A percentile compares a stretch with the other conserved stretches of the same genome.
Evolutionary conservation across 768 basidiomycete species (phyloP).

Genomic region (Amanita subjunquillea): DNA sequence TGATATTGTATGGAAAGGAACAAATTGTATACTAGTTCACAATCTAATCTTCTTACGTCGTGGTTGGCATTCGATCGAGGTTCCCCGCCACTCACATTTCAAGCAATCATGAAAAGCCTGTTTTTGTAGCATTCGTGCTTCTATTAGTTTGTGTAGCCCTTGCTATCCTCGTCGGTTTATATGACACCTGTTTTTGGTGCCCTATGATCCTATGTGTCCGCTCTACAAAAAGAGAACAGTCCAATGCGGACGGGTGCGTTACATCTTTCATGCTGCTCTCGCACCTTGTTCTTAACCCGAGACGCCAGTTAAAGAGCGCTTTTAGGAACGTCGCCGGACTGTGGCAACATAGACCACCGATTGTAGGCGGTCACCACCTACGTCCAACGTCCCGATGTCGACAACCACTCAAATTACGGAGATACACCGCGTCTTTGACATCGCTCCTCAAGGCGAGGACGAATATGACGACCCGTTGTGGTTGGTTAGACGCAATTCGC

Average conservation of each 20-base stretch:
- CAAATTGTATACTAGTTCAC: conserved; percentile 1
- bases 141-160: not conserved
- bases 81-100: not conserved
- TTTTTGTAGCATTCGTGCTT: not conserved
- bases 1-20: conserved; percentile 4
- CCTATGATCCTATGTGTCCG: not conserved
- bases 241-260: not conserved
- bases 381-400: not conserved
- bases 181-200: not conserved
- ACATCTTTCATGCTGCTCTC: not conserved
- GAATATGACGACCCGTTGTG: not conserved
- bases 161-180: not conserved
- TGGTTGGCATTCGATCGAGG: not conserved
- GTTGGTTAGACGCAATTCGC: not conserved
- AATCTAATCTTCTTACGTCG: not conserved
- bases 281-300: not conserved
- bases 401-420: not conserved
- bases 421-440: not conserved
- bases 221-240: not conserved
- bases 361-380: not conserved
- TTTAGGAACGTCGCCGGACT: not conserved
- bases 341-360: not conserved
- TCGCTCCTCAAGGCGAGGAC: not conserved
- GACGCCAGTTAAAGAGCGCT: not conserved
- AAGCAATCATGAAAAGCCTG: not conserved